Base-by-base conservation (phyloP, 768 basidiomycete genomes). In the Tricholoma saponaceum region DNA sequence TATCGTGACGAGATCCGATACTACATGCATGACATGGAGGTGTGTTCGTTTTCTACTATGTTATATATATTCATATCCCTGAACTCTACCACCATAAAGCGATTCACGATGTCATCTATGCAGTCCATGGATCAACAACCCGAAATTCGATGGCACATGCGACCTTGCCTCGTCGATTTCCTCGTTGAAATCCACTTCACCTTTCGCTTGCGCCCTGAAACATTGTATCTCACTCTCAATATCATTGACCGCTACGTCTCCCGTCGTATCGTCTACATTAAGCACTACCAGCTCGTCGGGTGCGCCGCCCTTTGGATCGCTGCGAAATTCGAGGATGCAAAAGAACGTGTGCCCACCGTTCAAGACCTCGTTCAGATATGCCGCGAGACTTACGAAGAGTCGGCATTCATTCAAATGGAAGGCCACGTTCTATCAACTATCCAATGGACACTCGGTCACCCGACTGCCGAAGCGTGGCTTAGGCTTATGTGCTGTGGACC, bases 11-110 rank as follows among this genome's bases (percentile, higher is more conserved):
- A 99, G 68, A 95, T 98, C 57, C 81, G 85, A 57, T 81, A 79
- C 55, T 97, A 98, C 76, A 98, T 98, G 97, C 89, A 90, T 71
- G 86, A 91, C 70, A 97, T 97, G 93, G 96, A 99, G 92, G 97
- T 98, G 64, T 75, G 92, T 78, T 28, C 62, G 22, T 54, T 61
- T 57, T 46, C 55, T 57, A n/a, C 52, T 52, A 51, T 51, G 37
- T 68, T 55, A 62, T 59, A 47, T 64, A 55, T 60, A 59, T 59
- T 58, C 59, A 54, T 52, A 26, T 6, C 26, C 20, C 44, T 52
- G n/a, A 50, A 8, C 5, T 18, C 10, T n/a, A 28, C 9, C 26
- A 28, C 9, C 26, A 28, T 30, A 1, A 32, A 60, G 95, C 83
- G 81, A 57, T 84, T 72, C 66, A 98, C 96, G 35, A 89, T 92